A percentile compares a stretch with the other conserved stretches of the same genome.
Evolutionary conservation across 225 moss, liverwort and hornwort species (phyloP).

Genomic region (Bryoerythrophyllum caledonicum): DNA sequence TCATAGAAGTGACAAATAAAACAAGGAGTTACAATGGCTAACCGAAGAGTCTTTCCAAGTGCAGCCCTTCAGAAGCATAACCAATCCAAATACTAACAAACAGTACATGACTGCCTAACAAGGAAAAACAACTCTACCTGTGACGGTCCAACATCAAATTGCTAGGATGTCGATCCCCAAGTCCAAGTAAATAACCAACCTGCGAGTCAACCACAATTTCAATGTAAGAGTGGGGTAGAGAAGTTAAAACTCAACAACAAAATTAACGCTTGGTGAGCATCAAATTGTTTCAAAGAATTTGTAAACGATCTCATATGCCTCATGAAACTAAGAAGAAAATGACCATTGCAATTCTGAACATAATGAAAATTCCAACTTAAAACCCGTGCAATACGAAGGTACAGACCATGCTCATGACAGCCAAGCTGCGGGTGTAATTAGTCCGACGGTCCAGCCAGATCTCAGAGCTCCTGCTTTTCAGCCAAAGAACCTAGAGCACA

Average conservation of each 20-base stretch:
- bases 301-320: background rate
- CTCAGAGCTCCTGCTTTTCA: constrained; percentile 98
- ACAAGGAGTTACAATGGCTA: background rate
- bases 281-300: background rate
- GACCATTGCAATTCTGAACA: background rate
- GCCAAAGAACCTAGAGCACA: constrained; percentile 75
- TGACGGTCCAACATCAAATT: constrained; percentile 96
- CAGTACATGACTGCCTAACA: background rate
- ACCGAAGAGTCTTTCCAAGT: background rate
- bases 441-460: constrained; percentile 99
- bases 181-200: constrained; percentile 95
- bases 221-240: background rate
- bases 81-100: constrained; percentile 17
- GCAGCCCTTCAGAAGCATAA: background rate
- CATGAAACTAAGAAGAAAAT: constrained; percentile 7
- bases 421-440: constrained; percentile 96
- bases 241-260: background rate
- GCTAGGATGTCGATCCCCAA: constrained; percentile 98
- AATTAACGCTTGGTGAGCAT: background rate
- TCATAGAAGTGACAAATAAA: background rate
- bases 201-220: constrained; percentile 36
- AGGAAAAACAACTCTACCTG: constrained; percentile 46
- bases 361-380: background rate
- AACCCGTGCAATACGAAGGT: constrained; percentile 6
- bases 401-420: constrained; percentile 98